These are phyloP conservation scores for Talaromyces albobiverticillius DNA, from an alignment of 2,329 filamentous ascomycete genomes.

Conservation along the genomic window DNA sequence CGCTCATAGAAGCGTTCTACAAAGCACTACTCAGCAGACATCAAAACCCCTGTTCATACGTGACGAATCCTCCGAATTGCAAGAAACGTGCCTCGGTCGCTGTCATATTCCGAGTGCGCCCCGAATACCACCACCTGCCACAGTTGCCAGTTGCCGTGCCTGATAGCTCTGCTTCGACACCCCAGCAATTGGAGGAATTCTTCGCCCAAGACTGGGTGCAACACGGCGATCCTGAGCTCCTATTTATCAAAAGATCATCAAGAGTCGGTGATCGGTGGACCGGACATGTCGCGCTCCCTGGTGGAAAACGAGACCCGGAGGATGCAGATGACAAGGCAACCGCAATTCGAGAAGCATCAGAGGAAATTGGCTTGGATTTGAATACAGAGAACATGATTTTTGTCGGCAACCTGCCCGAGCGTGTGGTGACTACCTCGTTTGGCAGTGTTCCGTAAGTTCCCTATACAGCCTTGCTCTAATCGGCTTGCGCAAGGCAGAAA, in stretches of 20 bases:
- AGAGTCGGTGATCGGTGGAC: slow-evolving; percentile 67
- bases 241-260: slow-evolving; percentile 68
- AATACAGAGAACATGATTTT: slow-evolving; percentile 44
- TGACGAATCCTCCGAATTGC: slow-evolving; percentile 46
- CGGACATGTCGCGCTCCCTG: slow-evolving; percentile 65
- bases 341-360: slow-evolving; percentile 61
- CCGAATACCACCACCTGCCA: slow-evolving; percentile 55
- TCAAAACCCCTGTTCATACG: slow-evolving; percentile 39
- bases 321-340: slow-evolving; percentile 62
- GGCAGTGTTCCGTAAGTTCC: slow-evolving; percentile 58
- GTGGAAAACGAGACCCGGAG: slow-evolving; percentile 63
- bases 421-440: slow-evolving; percentile 65
- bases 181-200: slow-evolving; percentile 53
- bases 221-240: slow-evolving; percentile 63
- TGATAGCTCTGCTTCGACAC: slow-evolving; percentile 22
- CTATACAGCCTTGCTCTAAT: neutral
- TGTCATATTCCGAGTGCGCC: slow-evolving; percentile 61
- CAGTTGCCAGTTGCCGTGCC: slow-evolving; percentile 22
- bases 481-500: slow-evolving; percentile 4
- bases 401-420: slow-evolving; percentile 63
- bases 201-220: slow-evolving; percentile 65
- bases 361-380: slow-evolving; percentile 66
- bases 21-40: slow-evolving; percentile 31
- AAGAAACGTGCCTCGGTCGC: slow-evolving; percentile 65
- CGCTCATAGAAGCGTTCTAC: slow-evolving; percentile 28